These are phyloP conservation scores for Halophytophthora polymorphica DNA, from an alignment of 352 stramenopile genomes.

Conservation along the genomic window DNA sequence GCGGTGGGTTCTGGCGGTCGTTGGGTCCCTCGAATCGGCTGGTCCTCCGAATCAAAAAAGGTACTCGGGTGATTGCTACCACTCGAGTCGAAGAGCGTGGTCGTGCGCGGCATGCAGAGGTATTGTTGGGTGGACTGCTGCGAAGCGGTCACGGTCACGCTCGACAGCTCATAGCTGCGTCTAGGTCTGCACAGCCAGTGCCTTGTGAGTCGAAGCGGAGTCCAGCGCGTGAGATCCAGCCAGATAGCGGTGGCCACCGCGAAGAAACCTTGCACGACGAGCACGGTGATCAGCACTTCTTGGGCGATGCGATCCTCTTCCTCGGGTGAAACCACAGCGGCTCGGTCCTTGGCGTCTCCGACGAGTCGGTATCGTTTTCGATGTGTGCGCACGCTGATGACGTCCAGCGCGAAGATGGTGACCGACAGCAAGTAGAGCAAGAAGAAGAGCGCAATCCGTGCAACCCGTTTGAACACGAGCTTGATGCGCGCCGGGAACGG, in stretches of 20 bases:
- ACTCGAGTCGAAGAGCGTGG: constrained; percentile 9
- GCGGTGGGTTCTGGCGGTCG: constrained; percentile 5
- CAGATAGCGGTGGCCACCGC: constrained; percentile 14
- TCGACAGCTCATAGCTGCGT: not conserved
- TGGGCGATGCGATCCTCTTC: constrained; percentile 5
- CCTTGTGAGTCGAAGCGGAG: constrained; percentile 6
- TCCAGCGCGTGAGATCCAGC: constrained; percentile 28
- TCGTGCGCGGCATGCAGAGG: constrained; percentile 18
- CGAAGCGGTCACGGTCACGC: constrained; percentile 1
- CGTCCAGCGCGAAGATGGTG: constrained; percentile 15
- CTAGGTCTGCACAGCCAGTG: constrained; percentile 3
- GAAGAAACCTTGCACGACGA: constrained; percentile 13
- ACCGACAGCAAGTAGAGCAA: constrained; percentile 17
- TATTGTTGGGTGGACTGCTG: constrained; percentile 21
- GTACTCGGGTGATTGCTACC: constrained; percentile 12
- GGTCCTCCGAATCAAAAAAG: constrained; percentile 26
- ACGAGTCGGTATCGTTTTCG: constrained; percentile 13
- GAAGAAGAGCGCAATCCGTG: constrained; percentile 11
- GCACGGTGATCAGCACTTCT: constrained; percentile 1
- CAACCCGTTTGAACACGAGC: constrained; percentile 21
- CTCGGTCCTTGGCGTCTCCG: constrained; percentile 1
- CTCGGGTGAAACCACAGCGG: not conserved
- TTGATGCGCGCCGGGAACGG: constrained; percentile 15
- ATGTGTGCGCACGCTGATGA: constrained; percentile 18
- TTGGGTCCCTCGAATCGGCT: constrained; percentile 20